A percentile compares a stretch with the other conserved stretches of the same genome.
Conservation (phyloP, 1,284 basidiomycete genomes). For the Dichomitus squalens region DNA sequence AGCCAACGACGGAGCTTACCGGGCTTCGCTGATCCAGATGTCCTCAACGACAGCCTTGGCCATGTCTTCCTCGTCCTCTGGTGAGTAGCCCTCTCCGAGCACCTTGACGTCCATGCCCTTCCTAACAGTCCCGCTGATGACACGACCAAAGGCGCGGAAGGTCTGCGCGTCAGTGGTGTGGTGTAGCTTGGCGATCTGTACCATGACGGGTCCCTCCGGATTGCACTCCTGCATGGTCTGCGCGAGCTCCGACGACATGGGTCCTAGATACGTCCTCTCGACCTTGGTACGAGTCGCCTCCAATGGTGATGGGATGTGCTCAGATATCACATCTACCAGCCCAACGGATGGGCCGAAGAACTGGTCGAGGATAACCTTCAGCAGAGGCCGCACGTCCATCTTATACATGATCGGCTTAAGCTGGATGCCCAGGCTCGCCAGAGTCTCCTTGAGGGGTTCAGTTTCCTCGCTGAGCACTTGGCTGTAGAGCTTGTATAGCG, state of each 20-base stretch:
- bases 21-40: constrained; percentile 88
- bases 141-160: constrained; percentile 94
- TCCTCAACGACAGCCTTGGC: constrained; percentile 83
- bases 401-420: constrained; percentile 96
- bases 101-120: constrained; percentile 90
- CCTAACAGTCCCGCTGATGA: constrained; percentile 88
- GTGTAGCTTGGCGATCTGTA: constrained; percentile 93
- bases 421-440: constrained; percentile 81
- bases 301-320: constrained; percentile 86
- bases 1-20: constrained; percentile 45
- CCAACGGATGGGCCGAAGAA: constrained; percentile 94
- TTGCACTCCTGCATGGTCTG: constrained; percentile 83
- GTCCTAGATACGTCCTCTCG: constrained; percentile 84
- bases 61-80: constrained; percentile 99
- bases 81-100: constrained; percentile 96
- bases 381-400: constrained; percentile 94
- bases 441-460: constrained; percentile 79
- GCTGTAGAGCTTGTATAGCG: constrained; percentile 97
- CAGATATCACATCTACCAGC: constrained; percentile 89
- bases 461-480: constrained; percentile 93
- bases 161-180: constrained; percentile 95
- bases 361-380: constrained; percentile 92
- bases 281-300: constrained; percentile 76
- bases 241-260: constrained; percentile 79
- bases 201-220: constrained; percentile 85